Base-by-base conservation (phyloP, 305 asterid species). In the Solanum hybrid region DNA sequence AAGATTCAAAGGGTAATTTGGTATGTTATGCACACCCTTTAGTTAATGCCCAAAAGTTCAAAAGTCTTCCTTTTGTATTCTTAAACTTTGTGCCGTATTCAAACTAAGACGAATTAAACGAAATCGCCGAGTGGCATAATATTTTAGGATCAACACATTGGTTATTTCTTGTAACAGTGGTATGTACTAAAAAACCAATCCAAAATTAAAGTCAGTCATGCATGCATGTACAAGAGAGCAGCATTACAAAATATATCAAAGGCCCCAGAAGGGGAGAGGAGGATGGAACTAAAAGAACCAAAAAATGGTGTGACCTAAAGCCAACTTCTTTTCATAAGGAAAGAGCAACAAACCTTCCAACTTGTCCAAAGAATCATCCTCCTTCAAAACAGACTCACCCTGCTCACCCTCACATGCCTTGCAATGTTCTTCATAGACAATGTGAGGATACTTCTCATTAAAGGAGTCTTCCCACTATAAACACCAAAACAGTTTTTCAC, bases 391-490 rank as follows among this genome's bases (percentile, higher is more conserved):
- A 72, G 95, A 90, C 75, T 94, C 96, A 10, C 91, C 73, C 86
- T 86, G 92, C 86, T 94, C 98, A 76, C 78, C 90, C 78, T 93
- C 96, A 87, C 88, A 92, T 36, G 98, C 98, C 91, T 97, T 97
- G 96, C 98, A 97, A 87, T 90, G 99, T 92, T 97, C 99, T 93
- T 96, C 98, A 78, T 94, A 94, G 89, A 97, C 99, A 22, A 96
- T 91, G 89, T 97, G 99, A 35, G 99, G 99, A 93, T 97, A 97
- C 89, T 96, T 97, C 85, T 95, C 99, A 90, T 93, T 93, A 89
- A 56, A 42, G 72, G 80, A 56, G 34, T 86, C 86, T 36, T 60
- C 86, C 27, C 69, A 97, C 99, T 97, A 93, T 79, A 82, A 73
- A 86, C 90, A 91, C 93, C 31, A n/a, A 85, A 75, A 88, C 32